A percentile compares a stretch with the other conserved stretches of the same genome.
Evolutionary conservation across 306 rosid species (phyloP).

Genomic region (Senna tora): DNA sequence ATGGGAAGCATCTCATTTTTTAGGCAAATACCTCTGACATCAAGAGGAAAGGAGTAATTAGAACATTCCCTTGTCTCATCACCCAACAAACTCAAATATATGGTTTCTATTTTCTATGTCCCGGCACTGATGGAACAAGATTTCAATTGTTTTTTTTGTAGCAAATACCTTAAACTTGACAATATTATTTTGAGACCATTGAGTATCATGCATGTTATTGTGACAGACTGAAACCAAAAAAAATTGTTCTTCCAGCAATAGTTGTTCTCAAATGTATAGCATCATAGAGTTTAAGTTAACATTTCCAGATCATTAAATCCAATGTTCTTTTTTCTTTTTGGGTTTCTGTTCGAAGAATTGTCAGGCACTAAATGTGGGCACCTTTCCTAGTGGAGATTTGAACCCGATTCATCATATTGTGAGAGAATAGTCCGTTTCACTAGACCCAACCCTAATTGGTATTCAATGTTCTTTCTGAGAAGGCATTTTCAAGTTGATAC

Average conservation of each 20-base stretch:
- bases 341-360: too few relatives aligned
- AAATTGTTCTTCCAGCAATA: neutral
- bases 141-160: neutral
- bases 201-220: neutral
- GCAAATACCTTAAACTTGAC: neutral
- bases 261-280: neutral
- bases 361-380: too few relatives aligned
- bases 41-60: slow-evolving; percentile 30
- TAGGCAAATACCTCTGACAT: neutral
- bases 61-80: slow-evolving; percentile 3
- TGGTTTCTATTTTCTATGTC: slow-evolving; percentile 23
- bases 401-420: too few relatives aligned
- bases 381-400: too few relatives aligned
- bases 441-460: too few relatives aligned
- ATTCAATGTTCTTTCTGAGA: neutral
- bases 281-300: neutral
- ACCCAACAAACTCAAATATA: slow-evolving; percentile 2
- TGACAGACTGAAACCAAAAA: neutral
- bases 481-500: neutral
- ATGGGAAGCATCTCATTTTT: slow-evolving; percentile 13
- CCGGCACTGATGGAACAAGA: neutral
- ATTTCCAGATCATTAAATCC: neutral
- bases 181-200: neutral
- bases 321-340: too few relatives aligned
- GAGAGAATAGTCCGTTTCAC: too few relatives aligned